Conservation (phyloP, 2,329 filamentous ascomycete genomes). For the Talaromyces verruculosus region DNA sequence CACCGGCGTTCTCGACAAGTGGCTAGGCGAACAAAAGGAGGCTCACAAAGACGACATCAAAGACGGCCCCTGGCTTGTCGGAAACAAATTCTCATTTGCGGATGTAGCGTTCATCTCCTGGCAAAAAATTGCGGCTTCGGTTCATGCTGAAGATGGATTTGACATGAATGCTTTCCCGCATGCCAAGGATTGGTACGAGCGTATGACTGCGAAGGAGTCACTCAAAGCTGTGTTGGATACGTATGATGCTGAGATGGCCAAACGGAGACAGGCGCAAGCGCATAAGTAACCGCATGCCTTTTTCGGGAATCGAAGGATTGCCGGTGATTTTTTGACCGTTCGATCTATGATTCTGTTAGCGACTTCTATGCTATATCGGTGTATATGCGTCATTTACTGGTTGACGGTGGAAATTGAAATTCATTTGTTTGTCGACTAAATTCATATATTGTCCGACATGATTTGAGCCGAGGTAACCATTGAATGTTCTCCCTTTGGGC, state of each 20-base stretch:
- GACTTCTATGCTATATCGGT: not conserved
- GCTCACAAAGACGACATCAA: not conserved
- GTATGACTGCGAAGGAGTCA: constrained; percentile 12
- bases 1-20: constrained; percentile 16
- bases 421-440: not conserved
- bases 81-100: constrained; percentile 16
- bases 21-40: constrained; percentile 26
- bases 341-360: not conserved
- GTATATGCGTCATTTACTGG: not conserved
- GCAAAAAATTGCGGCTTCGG: constrained; percentile 4
- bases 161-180: constrained; percentile 2
- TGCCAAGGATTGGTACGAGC: constrained; percentile 9
- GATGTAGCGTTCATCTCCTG: constrained; percentile 19
- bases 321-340: not conserved
- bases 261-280: not conserved
- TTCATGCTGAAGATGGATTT: not conserved
- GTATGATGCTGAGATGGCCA: not conserved
- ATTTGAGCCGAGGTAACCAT: not conserved
- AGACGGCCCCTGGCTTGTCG: constrained; percentile 32
- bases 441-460: not conserved
- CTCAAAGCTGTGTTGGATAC: not conserved
- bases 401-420: not conserved
- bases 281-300: not conserved
- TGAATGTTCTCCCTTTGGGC: not conserved
- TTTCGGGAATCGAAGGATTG: not conserved